These are phyloP conservation scores for Onygenales sp. DNA, from an alignment of 2,329 filamentous ascomycete genomes.

Conservation along the genomic window DNA sequence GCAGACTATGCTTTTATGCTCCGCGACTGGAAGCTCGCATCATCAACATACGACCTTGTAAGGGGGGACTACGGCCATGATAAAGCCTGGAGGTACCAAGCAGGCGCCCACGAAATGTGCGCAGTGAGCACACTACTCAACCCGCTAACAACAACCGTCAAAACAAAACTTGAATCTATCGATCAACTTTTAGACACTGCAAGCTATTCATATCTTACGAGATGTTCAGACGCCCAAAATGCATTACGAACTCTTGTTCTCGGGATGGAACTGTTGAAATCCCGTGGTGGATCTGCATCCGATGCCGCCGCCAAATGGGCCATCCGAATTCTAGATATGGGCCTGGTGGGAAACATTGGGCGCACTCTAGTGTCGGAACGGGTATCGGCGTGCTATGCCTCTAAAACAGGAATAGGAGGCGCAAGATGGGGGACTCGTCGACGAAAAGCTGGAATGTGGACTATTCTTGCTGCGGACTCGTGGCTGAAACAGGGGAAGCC, in stretches of 20 bases:
- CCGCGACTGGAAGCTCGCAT: slow-evolving; percentile 85
- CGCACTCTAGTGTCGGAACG: slow-evolving; percentile 80
- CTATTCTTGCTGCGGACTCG: slow-evolving; percentile 67
- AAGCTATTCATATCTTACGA: slow-evolving; percentile 82
- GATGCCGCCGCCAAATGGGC: slow-evolving; percentile 87
- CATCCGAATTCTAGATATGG: slow-evolving; percentile 66
- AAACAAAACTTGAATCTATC: slow-evolving; percentile 68
- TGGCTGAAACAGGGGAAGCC: slow-evolving; percentile 74
- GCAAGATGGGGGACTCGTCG: slow-evolving; percentile 61
- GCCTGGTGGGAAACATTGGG: slow-evolving; percentile 63
- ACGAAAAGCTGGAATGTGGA: slow-evolving; percentile 86
- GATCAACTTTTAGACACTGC: slow-evolving; percentile 84
- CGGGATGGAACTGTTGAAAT: slow-evolving; percentile 69
- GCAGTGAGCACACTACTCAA: slow-evolving; percentile 74
- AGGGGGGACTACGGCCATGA: slow-evolving; percentile 85
- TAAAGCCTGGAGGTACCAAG: slow-evolving; percentile 94
- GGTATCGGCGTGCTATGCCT: slow-evolving; percentile 72
- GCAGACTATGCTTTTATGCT: slow-evolving; percentile 97
- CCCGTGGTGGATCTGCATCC: slow-evolving; percentile 67
- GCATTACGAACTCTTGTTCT: slow-evolving; percentile 69
- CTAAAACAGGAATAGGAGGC: slow-evolving; percentile 58
- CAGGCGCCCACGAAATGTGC: slow-evolving; percentile 90
- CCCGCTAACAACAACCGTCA: slow-evolving; percentile 61
- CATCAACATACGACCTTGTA: slow-evolving; percentile 84
- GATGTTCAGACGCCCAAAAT: slow-evolving; percentile 70